Conservation (phyloP, 768 basidiomycete species). For the Termitomyces bulborhizus region DNA sequence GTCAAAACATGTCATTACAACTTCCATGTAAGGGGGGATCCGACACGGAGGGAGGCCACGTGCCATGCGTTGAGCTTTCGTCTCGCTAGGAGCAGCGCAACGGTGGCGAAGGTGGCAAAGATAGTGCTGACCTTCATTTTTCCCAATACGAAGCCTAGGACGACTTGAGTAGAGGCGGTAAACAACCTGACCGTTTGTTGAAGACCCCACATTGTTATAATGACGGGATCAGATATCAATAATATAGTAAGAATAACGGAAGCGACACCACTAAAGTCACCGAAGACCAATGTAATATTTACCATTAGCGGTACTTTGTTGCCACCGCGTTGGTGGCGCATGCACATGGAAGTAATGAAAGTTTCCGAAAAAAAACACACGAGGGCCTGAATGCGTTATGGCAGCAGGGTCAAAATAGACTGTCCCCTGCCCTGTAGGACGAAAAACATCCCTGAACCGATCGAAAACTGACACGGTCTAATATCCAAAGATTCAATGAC, state of each 20-base stretch:
- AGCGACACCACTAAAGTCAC: conserved; percentile 14
- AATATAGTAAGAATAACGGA: conserved; percentile 5
- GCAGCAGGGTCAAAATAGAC: background rate
- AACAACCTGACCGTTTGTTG: conserved; percentile 4
- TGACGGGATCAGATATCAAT: background rate
- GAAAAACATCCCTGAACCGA: background rate
- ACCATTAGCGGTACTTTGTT: background rate
- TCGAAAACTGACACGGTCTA: background rate
- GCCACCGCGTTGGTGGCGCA: conserved; percentile 8
- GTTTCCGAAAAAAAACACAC: background rate
- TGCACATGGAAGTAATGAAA: background rate
- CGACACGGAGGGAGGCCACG: conserved; percentile 49
- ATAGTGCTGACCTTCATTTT: conserved; percentile 36
- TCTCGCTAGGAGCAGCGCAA: conserved; percentile 30
- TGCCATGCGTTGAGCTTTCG: conserved; percentile 46
- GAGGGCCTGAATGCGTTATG: background rate
- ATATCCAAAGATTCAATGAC: too few species aligned
- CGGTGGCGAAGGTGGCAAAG: conserved; percentile 31
- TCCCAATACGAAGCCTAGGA: conserved; percentile 1
- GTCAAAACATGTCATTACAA: too few species aligned
- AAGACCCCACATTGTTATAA: conserved; percentile 5
- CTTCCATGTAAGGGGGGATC: too few species aligned
- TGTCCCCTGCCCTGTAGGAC: conserved; percentile 1
- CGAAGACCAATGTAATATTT: too few species aligned
- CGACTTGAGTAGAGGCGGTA: background rate